Base-by-base conservation (phyloP, 2,329 filamentous ascomycete genomes). In the Epichloe elymi region DNA sequence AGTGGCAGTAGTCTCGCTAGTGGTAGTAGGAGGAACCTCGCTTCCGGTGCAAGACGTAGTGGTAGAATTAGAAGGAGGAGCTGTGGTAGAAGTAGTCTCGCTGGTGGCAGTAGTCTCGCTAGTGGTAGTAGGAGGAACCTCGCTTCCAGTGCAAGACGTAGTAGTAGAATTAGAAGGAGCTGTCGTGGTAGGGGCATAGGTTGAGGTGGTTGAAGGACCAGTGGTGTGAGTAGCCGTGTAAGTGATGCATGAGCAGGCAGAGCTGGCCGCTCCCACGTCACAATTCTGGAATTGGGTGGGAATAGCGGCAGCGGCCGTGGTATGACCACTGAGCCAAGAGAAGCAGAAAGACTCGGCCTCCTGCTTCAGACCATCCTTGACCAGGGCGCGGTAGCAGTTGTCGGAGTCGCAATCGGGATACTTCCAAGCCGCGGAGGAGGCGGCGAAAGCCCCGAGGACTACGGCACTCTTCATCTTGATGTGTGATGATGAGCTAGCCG, bases 201-300 rank as follows among this genome's bases (percentile, higher is more conserved):
- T 26, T 4, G 2, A 19, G 14, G 15, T 12, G 17, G 46, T 51
- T 33, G 43, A 37, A 37, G 15, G 12, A 38, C 50, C 53, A 38
- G 50, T 54, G 12, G 56, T 56, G 53, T 63, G 61, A 19, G 63
- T 65, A 42, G 61, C 57, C 42, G 63, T 63, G 57, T 68, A 67
- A 51, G 62, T 61, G 57, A 68, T 59, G 59, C 66, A 69, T 5
- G 65, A 67, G 61, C 67, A 69, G 43, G 64, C 66, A 41, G 67
- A 69, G 55, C 55, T 58, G 49, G 62, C 57, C 26, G 51, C 52
- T 14, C 55, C 49, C 42, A 49, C 51, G 39, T 46, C 46, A 53
- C 67, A 69, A 60, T 63, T 62, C 54, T 39, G 43, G 55, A 60
- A 68, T 45, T 64, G 55, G 8, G 60, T 55, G 5, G 66, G 67